phyloP scores from a whole-genome alignment of 2,329 filamentous ascomycete genomes.

The Monosporascus sp. region DNA sequence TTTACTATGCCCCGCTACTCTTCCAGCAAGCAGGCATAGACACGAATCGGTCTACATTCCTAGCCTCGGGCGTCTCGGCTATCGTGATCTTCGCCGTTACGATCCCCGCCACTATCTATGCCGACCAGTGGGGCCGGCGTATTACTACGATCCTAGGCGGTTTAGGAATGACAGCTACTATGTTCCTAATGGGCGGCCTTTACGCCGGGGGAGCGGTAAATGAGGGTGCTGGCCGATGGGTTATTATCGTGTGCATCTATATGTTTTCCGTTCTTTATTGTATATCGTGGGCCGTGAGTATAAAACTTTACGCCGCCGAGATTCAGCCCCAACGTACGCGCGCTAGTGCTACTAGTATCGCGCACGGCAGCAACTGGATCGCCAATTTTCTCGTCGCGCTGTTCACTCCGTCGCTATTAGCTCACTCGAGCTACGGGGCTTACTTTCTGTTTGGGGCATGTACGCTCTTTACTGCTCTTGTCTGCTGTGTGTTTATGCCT shows the following conservation, averaged over 20 bases:
- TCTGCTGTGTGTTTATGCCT: conserved; percentile 34
- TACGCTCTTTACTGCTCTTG: conserved; percentile 30
- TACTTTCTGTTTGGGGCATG: conserved; percentile 41
- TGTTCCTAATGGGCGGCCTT: conserved; percentile 46
- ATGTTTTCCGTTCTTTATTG: conserved; percentile 42
- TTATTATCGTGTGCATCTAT: conserved; percentile 46
- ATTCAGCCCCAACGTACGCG: conserved; percentile 50
- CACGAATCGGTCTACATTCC: conserved; percentile 29
- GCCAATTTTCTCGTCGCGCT: conserved; percentile 42
- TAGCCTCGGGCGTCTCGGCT: conserved; percentile 20
- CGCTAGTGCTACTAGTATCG: conserved; percentile 48
- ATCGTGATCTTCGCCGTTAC: conserved; percentile 20
- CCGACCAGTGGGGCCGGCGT: conserved; percentile 51
- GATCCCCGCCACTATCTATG: conserved; percentile 34
- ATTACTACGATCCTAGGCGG: conserved; percentile 49
- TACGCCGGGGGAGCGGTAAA: conserved; percentile 40
- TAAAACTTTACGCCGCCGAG: conserved; percentile 51
- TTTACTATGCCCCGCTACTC: conserved; percentile 56
- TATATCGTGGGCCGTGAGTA: conserved; percentile 46
- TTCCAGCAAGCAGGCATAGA: conserved; percentile 55
- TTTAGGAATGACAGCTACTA: conserved; percentile 39
- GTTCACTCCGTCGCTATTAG: conserved; percentile 35
- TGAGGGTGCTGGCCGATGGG: conserved; percentile 37
- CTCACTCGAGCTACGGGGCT: conserved; percentile 33
- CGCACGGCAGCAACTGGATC: conserved; percentile 47